Evolutionary conservation across 2,329 filamentous ascomycete species (phyloP), one percentile per base, ranked within the genome.

Genomic region (Verticillium klebahnii): DNA sequence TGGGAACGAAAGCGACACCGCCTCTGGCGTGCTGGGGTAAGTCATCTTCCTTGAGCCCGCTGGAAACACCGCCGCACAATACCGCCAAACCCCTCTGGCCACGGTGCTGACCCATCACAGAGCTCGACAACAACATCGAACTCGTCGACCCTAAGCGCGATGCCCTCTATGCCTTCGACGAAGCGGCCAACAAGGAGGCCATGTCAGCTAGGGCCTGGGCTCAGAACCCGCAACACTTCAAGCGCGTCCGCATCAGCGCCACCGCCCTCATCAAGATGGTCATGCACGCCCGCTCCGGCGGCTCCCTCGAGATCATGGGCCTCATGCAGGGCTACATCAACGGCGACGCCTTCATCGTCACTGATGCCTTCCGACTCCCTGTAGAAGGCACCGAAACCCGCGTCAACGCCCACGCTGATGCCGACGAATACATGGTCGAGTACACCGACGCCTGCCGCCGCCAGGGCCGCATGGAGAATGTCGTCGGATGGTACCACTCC

Each of bases 361-460:
- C 93, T 1, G 95, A 99, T 72, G 92, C 93, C 31, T 95, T 98
- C 77, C 87, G 93, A 23, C 80, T 99, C 45, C 95, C 95, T 0
- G 95, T 99, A 50, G 95, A 99, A 74, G 95, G 95, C 31, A 99
- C 95, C n/a, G 95, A 99, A 79, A 99, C 95, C 2, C 85, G 95
- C 64, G 95, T 99, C 69, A 99, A 99, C 74, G 95, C 95, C 0
- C 93, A 97, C 72, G 89, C 90, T 67, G 93, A 98, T 69, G 95
- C 94, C 60, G 96, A 98, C 79, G 95, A 98, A 79, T 99, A 98
- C 79, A 92, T 98, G 81, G 88, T 97, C 60, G 86, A 91, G 67
- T 98, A 96, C 72, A 83, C 96, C 32, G 82, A 89, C 68, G 80
- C 88, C 3, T 90, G 89, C 68, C 85, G 94, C 63, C 88, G 93